Evolutionary conservation across 2,329 filamentous ascomycete species (phyloP).

Genomic region (Metarhizium robertsii): DNA sequence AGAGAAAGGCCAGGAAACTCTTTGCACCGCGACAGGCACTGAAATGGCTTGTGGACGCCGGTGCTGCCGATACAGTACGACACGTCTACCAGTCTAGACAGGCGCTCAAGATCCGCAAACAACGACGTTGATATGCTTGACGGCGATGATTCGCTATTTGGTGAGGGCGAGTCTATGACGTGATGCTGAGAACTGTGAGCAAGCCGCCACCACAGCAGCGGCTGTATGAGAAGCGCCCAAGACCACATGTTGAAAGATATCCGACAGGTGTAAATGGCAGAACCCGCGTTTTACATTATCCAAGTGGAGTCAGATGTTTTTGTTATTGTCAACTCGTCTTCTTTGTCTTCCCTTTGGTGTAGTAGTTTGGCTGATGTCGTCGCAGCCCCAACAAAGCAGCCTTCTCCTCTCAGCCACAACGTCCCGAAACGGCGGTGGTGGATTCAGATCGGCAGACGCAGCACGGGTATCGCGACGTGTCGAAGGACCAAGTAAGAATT

Average conservation of each 20-base stretch:
- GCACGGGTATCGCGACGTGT: neutral
- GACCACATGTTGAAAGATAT: neutral
- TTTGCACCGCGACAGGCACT: conserved; percentile 72
- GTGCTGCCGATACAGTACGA: conserved; percentile 84
- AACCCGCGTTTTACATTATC: neutral
- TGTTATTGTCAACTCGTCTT: neutral
- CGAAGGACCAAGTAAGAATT: neutral
- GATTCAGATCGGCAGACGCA: neutral
- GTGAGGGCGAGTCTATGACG: neutral
- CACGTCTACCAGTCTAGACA: conserved; percentile 88
- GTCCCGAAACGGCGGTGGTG: neutral
- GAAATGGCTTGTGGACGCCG: conserved; percentile 75
- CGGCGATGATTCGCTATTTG: neutral
- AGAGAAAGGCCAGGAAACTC: conserved; percentile 78
- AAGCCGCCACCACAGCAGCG: neutral
- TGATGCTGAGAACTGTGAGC: neutral
- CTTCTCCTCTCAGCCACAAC: neutral
- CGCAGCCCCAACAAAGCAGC: neutral
- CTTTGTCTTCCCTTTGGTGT: neutral
- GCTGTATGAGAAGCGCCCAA: neutral
- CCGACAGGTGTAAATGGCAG: neutral
- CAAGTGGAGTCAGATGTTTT: neutral
- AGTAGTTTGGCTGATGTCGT: neutral
- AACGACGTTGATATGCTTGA: conserved; percentile 47
- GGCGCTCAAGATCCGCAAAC: conserved; percentile 76